These are phyloP conservation scores for Trichoderma koningii DNA, from an alignment of 2,329 filamentous ascomycete species.

Conservation along the genomic window DNA sequence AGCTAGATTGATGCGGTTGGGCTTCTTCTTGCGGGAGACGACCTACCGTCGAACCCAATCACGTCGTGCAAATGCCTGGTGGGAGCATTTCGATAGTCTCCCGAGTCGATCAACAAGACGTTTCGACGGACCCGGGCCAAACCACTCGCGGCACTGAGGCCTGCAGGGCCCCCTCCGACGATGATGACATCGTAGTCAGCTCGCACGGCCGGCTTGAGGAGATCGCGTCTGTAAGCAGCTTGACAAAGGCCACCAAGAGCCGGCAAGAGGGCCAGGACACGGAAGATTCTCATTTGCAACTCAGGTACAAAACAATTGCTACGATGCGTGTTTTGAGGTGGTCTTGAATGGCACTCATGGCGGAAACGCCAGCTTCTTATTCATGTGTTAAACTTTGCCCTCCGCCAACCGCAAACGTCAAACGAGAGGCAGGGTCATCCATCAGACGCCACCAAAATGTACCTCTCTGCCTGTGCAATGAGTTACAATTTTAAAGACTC, in stretches of 20 bases:
- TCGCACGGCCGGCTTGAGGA: not conserved
- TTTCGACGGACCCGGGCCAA: constrained; percentile 60
- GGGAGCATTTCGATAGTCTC: constrained; percentile 57
- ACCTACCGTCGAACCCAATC: constrained; percentile 58
- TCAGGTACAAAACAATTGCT: not conserved
- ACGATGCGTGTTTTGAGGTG: no score
- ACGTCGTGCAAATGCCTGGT: constrained; percentile 65
- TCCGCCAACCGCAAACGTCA: no score
- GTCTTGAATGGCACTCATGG: not conserved
- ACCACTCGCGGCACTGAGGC: constrained; percentile 56
- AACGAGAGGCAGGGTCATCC: no score
- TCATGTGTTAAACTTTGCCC: no score
- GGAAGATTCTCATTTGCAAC: constrained; percentile 16
- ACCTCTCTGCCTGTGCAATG: no score
- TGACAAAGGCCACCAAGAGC: not conserved
- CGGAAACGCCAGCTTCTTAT: constrained; percentile 9
- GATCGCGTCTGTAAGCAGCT: not conserved
- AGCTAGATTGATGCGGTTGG: no score
- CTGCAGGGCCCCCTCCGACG: constrained; percentile 60
- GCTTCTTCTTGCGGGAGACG: not conserved
- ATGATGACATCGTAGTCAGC: constrained; percentile 56
- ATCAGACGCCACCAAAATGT: no score
- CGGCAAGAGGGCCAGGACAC: not conserved
- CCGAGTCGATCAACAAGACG: constrained; percentile 59
- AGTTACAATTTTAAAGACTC: no score